phyloP scores from a whole-genome alignment of 345 rosid genomes.

The Odontarrhena argentea region DNA sequence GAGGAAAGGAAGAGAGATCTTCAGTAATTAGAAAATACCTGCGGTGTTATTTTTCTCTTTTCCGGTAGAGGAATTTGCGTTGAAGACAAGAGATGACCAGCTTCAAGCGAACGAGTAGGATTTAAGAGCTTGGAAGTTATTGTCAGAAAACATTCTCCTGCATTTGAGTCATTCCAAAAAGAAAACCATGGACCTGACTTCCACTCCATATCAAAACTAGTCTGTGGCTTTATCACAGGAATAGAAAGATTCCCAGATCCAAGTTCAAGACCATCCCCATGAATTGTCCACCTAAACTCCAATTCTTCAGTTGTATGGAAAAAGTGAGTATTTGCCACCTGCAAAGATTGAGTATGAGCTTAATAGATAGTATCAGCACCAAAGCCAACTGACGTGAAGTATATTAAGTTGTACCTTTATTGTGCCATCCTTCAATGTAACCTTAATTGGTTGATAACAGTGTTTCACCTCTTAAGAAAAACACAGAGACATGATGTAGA shows the following conservation, averaged over 20 bases:
- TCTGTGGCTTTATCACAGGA: constrained; percentile 69
- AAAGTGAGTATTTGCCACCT: constrained; percentile 74
- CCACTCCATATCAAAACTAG: constrained; percentile 64
- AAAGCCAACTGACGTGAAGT: constrained; percentile 14
- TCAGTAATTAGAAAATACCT: constrained; percentile 51
- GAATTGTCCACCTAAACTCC: constrained; percentile 71
- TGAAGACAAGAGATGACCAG: constrained; percentile 79
- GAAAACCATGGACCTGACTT: constrained; percentile 85
- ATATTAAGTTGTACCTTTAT: constrained; percentile 54
- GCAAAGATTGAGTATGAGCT: constrained; percentile 44
- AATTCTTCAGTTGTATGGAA: constrained; percentile 66
- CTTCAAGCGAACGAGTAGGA: constrained; percentile 73
- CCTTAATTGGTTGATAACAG: constrained; percentile 86
- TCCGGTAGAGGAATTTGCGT: constrained; percentile 74
- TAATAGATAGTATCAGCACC: constrained; percentile 19
- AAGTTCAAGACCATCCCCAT: constrained; percentile 71
- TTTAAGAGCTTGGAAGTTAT: constrained; percentile 58
- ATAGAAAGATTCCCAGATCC: constrained; percentile 74
- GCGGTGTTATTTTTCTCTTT: constrained; percentile 57
- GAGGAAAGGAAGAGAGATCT: neutral
- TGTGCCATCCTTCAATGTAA: constrained; percentile 47
- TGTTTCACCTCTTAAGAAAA: constrained; percentile 82
- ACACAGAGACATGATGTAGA: constrained; percentile 34
- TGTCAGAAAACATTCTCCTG: constrained; percentile 72
- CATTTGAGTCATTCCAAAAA: constrained; percentile 60